Conservation (phyloP, 1,284 basidiomycete genomes). For the Gastroboletus turbinatus region DNA sequence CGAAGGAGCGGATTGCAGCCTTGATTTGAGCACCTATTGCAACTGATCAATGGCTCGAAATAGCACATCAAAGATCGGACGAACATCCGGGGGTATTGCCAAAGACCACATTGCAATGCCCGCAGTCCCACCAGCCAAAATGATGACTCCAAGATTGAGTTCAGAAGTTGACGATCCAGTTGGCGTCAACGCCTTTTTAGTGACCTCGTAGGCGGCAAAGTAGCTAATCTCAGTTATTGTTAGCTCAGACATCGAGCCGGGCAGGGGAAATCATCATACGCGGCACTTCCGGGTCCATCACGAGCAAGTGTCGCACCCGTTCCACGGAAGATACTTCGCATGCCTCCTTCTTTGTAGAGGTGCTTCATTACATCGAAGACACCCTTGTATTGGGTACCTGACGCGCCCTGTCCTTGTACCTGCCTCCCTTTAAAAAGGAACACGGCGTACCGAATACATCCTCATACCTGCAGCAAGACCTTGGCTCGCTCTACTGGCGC, state of each 20-base stretch:
- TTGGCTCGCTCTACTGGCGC: slow-evolving; percentile 98
- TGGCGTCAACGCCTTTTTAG: slow-evolving; percentile 85
- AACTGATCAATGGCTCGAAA: slow-evolving; percentile 14
- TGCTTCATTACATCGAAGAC: slow-evolving; percentile 90
- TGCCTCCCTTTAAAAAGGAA: slow-evolving; percentile 30
- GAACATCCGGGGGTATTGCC: slow-evolving; percentile 91
- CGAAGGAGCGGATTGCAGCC: slow-evolving; percentile 94
- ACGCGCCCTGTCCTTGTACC: slow-evolving; percentile 87
- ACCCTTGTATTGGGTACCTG: slow-evolving; percentile 81
- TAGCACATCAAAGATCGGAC: slow-evolving; percentile 30
- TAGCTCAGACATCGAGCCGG: neutral
- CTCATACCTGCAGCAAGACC: slow-evolving; percentile 83
- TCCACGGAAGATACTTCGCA: slow-evolving; percentile 92
- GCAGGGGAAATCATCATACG: slow-evolving; percentile 51
- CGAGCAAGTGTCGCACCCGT: slow-evolving; percentile 89
- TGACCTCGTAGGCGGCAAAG: slow-evolving; percentile 95
- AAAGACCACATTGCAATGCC: slow-evolving; percentile 98
- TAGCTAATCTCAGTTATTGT: slow-evolving; percentile 55
- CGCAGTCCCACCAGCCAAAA: slow-evolving; percentile 91
- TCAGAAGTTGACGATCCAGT: slow-evolving; percentile 74
- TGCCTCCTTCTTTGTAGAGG: slow-evolving; percentile 92
- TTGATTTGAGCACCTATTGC: slow-evolving; percentile 88
- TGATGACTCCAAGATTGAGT: slow-evolving; percentile 85
- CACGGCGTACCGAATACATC: neutral
- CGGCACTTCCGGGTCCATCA: slow-evolving; percentile 96